Evolutionary conservation across 768 basidiomycete species (phyloP).

Genomic region (Auricularia auricula-judae): DNA sequence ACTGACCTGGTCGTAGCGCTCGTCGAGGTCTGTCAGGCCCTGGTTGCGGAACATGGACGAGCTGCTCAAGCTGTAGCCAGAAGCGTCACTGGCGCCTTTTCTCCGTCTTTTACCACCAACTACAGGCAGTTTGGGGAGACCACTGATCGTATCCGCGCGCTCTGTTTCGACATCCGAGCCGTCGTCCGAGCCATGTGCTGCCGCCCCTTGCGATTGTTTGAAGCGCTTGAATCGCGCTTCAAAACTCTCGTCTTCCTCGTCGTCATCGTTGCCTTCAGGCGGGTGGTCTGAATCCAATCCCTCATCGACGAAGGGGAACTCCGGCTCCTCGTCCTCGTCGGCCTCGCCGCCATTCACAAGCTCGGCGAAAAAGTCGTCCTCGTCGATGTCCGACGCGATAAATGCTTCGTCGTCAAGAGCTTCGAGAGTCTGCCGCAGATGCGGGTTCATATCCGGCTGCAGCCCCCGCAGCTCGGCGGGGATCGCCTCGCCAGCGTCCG

Average conservation of each 20-base stretch:
- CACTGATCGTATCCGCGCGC: slow-evolving; percentile 70
- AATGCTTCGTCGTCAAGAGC: slow-evolving; percentile 95
- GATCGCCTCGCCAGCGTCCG: slow-evolving; percentile 51
- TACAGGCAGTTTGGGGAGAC: slow-evolving; percentile 66
- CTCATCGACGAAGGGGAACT: slow-evolving; percentile 58
- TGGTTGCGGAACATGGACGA: slow-evolving; percentile 93
- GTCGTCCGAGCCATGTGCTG: slow-evolving; percentile 29
- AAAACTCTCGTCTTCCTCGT: slow-evolving; percentile 44
- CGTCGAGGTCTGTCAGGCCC: slow-evolving; percentile 78
- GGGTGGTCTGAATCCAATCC: slow-evolving; percentile 15
- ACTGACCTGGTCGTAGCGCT: slow-evolving; percentile 83
- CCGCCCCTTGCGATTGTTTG: slow-evolving; percentile 39
- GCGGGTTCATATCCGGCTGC: slow-evolving; percentile 93
- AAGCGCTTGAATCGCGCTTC: slow-evolving; percentile 73
- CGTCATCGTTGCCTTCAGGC: slow-evolving; percentile 28
- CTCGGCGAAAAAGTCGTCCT: slow-evolving; percentile 60
- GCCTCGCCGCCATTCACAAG: slow-evolving; percentile 65
- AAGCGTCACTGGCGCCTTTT: slow-evolving; percentile 72
- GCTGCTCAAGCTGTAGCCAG: slow-evolving; percentile 95
- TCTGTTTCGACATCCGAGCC: slow-evolving; percentile 36
- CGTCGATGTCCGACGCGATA: slow-evolving; percentile 63
- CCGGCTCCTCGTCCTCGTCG: slow-evolving; percentile 43
- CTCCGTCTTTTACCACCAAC: slow-evolving; percentile 62
- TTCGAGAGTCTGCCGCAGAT: slow-evolving; percentile 83
- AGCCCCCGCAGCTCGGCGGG: slow-evolving; percentile 80